Evolutionary conservation across 495 filamentous ascomycete species (phyloP).

Genomic region (Hamigera avellanea): DNA sequence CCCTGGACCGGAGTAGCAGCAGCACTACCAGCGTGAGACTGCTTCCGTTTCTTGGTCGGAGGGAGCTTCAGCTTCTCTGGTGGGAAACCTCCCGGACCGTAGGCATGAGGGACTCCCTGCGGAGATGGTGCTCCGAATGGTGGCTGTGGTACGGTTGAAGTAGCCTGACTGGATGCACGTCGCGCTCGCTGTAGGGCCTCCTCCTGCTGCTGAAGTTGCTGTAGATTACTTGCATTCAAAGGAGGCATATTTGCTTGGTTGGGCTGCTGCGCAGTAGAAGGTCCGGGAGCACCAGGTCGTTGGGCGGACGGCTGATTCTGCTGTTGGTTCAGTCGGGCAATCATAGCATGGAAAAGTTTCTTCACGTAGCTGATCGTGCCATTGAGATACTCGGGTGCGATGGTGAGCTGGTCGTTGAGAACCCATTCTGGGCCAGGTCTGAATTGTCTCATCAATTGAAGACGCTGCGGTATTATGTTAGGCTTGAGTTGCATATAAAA

Average conservation of each 20-base stretch:
- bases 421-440: slow-evolving; percentile 36
- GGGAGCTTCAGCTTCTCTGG: slow-evolving; percentile 51
- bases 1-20: slow-evolving; percentile 19
- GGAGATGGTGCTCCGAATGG: slow-evolving; percentile 60
- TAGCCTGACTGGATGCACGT: slow-evolving; percentile 45
- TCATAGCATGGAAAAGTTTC: slow-evolving; percentile 30
- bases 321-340: slow-evolving; percentile 25
- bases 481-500: neutral
- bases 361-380: slow-evolving; percentile 33
- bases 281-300: slow-evolving; percentile 12
- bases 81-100: slow-evolving; percentile 33
- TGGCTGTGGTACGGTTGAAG: slow-evolving; percentile 50
- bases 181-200: slow-evolving; percentile 31
- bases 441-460: slow-evolving; percentile 48
- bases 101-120: slow-evolving; percentile 50
- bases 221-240: slow-evolving; percentile 55
- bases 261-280: slow-evolving; percentile 11
- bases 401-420: slow-evolving; percentile 44
- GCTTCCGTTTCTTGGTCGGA: slow-evolving; percentile 47
- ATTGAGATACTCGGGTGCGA: slow-evolving; percentile 45
- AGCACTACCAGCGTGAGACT: slow-evolving; percentile 19
- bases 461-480: slow-evolving; percentile 26
- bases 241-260: slow-evolving; percentile 30
- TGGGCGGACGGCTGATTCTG: slow-evolving; percentile 16
- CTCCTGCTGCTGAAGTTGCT: slow-evolving; percentile 39